phyloP scores from a whole-genome alignment of 148 eudicot species.

The Limonium bicolor region DNA sequence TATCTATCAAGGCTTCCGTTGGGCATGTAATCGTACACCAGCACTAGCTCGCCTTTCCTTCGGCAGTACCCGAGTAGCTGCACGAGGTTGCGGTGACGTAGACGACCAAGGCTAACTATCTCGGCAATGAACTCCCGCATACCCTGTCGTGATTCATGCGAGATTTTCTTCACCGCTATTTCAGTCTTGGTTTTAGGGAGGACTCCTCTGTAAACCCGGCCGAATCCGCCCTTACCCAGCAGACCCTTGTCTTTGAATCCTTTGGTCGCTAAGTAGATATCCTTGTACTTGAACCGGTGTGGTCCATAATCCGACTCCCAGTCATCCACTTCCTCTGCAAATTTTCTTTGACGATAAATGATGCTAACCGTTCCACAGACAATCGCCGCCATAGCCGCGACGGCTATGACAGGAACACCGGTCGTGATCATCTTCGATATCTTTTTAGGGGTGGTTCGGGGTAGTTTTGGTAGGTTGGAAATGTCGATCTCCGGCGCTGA shows the following conservation, averaged over 20 bases:
- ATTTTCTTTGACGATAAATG: constrained; percentile 24
- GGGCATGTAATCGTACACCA: constrained; percentile 35
- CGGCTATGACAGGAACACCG: constrained; percentile 8
- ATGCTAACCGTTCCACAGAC: constrained; percentile 6
- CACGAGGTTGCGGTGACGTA: constrained; percentile 32
- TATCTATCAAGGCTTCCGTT: constrained; percentile 31
- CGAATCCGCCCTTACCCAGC: constrained; percentile 27
- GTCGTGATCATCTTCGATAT: constrained; percentile 7
- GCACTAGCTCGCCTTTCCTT: constrained; percentile 20
- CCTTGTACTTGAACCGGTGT: constrained; percentile 30
- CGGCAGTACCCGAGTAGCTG: constrained; percentile 32
- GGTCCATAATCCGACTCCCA: constrained; percentile 39
- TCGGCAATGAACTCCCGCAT: constrained; percentile 29
- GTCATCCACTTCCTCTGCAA: constrained; percentile 30
- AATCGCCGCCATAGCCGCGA: constrained; percentile 1
- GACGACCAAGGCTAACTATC: constrained; percentile 22
- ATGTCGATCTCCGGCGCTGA: constrained; percentile 6
- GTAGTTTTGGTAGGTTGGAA: constrained; percentile 21
- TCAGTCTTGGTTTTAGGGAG: constrained; percentile 13
- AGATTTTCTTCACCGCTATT: constrained; percentile 25
- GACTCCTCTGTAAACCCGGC: constrained; percentile 24
- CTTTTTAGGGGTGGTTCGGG: neutral
- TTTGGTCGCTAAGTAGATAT: constrained; percentile 33
- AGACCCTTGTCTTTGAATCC: constrained; percentile 31
- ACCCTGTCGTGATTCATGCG: constrained; percentile 28